These are phyloP conservation scores for Saccharomycopsis fermentans DNA, from an alignment of 805 yeast genomes.

Conservation along the genomic window DNA sequence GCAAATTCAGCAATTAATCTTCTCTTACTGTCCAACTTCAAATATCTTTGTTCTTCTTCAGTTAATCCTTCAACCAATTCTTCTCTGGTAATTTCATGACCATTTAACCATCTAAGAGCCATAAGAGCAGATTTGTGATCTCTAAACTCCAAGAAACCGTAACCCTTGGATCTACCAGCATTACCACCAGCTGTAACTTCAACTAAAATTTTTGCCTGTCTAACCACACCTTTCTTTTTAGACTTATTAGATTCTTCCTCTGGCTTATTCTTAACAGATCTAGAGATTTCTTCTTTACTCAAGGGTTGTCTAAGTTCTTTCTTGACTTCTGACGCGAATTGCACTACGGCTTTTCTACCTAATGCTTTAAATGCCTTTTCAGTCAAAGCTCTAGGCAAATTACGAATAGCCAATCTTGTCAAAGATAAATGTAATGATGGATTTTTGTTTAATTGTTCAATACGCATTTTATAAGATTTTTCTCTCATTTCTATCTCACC, in stretches of 20 bases:
- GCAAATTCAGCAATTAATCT: slow-evolving; percentile 91
- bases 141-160: slow-evolving; percentile 87
- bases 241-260: slow-evolving; percentile 42
- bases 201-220: slow-evolving; percentile 85
- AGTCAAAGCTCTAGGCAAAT: slow-evolving; percentile 86
- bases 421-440: slow-evolving; percentile 88
- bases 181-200: slow-evolving; percentile 87
- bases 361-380: slow-evolving; percentile 81
- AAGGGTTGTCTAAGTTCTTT: slow-evolving; percentile 68
- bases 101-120: slow-evolving; percentile 96
- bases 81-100: slow-evolving; percentile 65
- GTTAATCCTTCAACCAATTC: slow-evolving; percentile 65
- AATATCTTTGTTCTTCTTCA: slow-evolving; percentile 51
- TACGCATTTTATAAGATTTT: slow-evolving; percentile 74
- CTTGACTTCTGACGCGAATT: slow-evolving; percentile 84
- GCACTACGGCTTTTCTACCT: slow-evolving; percentile 90
- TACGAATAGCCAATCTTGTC: slow-evolving; percentile 90
- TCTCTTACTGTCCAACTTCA: slow-evolving; percentile 36
- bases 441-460: slow-evolving; percentile 81
- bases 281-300: slow-evolving; percentile 74
- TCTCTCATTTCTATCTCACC: slow-evolving; percentile 83
- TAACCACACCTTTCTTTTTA: slow-evolving; percentile 82
- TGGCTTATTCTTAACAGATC: slow-evolving; percentile 62
- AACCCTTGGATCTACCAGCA: slow-evolving; percentile 88
- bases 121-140: slow-evolving; percentile 88